Percentiles rank a stretch among this genome's conserved stretches.
These are phyloP conservation scores for Trapa bicornis DNA, from an alignment of 345 rosid genomes.

Conservation along the genomic window DNA sequence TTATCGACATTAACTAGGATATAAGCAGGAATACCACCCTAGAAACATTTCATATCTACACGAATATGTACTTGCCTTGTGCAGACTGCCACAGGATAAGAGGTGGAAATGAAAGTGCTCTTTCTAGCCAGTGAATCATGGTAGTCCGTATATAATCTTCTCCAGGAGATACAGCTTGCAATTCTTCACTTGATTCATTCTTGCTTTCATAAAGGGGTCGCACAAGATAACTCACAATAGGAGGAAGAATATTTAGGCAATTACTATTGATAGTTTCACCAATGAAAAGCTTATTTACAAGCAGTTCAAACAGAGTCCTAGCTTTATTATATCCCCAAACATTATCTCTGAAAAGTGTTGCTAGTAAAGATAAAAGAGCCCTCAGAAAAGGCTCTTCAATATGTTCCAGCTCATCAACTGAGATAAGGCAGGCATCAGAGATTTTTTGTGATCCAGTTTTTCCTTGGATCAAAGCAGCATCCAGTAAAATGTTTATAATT, in stretches of 20 bases:
- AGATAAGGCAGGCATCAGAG: slow-evolving; percentile 29
- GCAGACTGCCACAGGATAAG: slow-evolving; percentile 43
- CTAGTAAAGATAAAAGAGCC: slow-evolving; percentile 57
- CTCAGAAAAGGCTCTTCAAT: slow-evolving; percentile 67
- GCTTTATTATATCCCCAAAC: slow-evolving; percentile 67
- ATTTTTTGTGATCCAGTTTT: slow-evolving; percentile 21
- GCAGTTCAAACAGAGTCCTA: slow-evolving; percentile 36
- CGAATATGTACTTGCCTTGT: slow-evolving; percentile 30
- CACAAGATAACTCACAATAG: slow-evolving; percentile 35
- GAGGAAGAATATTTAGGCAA: slow-evolving; percentile 70
- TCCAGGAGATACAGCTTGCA: slow-evolving; percentile 13
- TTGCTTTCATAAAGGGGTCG: slow-evolving; percentile 30
- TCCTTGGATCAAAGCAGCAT: slow-evolving; percentile 68
- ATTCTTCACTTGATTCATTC: slow-evolving; percentile 16
- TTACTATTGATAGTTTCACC: slow-evolving; percentile 53
- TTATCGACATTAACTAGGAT: neutral
- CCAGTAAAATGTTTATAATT: slow-evolving; percentile 58
- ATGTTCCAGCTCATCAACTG: slow-evolving; percentile 33
- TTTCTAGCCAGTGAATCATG: slow-evolving; percentile 60
- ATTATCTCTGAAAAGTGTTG: slow-evolving; percentile 48
- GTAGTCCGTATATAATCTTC: slow-evolving; percentile 32
- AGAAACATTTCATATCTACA: neutral
- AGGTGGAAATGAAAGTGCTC: slow-evolving; percentile 59
- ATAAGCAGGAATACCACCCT: neutral
- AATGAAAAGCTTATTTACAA: slow-evolving; percentile 55